These are phyloP conservation scores for Areca catechu DNA, from an alignment of 176 grass and related monocot genomes.

Conservation along the genomic window DNA sequence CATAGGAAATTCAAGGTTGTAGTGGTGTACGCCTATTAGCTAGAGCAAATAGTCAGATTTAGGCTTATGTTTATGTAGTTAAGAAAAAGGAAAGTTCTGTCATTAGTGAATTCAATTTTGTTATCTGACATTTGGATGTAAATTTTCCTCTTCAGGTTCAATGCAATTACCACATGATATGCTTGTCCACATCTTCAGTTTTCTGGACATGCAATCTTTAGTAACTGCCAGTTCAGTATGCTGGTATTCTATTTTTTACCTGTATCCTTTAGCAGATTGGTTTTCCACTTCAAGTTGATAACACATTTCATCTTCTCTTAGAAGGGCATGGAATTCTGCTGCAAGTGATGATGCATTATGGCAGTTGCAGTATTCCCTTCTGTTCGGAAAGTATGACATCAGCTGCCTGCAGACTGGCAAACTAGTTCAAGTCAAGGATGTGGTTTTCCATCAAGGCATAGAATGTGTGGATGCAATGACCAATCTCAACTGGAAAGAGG, in stretches of 20 bases:
- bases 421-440: neutral
- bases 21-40: no score
- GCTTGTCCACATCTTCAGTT: constrained; percentile 73
- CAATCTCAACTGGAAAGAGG: constrained; percentile 41
- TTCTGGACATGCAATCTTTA: constrained; percentile 69
- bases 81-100: no score
- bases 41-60: no score
- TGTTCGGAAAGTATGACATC: constrained; percentile 30
- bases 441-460: neutral
- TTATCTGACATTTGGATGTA: constrained; percentile 16
- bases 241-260: constrained; percentile 41
- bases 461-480: constrained; percentile 8
- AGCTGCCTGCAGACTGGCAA: no score
- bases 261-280: neutral
- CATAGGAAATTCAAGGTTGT: no score
- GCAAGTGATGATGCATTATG: constrained; percentile 62
- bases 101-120: constrained; percentile 5
- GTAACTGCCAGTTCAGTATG: constrained; percentile 57
- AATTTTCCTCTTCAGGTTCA: constrained; percentile 29
- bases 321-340: constrained; percentile 86
- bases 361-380: constrained; percentile 48
- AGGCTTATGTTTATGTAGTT: no score
- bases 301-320: constrained; percentile 9
- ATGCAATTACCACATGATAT: constrained; percentile 52
- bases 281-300: constrained; percentile 4